Conservation (phyloP, 2,329 filamentous ascomycete species). For the Chaetomium olivaceum region DNA sequence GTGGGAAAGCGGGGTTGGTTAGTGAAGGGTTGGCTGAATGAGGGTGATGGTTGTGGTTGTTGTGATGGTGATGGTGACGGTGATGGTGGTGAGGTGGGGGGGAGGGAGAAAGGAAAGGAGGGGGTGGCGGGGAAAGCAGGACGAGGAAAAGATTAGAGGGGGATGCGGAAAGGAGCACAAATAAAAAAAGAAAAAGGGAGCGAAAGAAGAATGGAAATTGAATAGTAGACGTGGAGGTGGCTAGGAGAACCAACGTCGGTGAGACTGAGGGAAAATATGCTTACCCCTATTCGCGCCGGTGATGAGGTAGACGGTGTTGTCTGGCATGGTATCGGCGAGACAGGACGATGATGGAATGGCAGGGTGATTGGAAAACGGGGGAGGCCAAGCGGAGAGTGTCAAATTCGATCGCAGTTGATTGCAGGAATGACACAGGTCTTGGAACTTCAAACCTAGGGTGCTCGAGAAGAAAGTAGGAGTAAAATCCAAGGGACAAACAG, state of each 20-base stretch:
- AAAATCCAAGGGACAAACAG: conserved; percentile 9
- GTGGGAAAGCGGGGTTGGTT: not conserved
- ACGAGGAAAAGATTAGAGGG: not conserved
- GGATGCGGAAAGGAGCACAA: not conserved
- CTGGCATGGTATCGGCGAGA: conserved; percentile 26
- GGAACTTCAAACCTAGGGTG: not conserved
- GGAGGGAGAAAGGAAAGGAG: not conserved
- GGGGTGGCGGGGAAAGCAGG: not conserved
- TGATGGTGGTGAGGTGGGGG: no score
- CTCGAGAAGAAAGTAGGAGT: not conserved
- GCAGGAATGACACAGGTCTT: not conserved
- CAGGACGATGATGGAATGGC: not conserved
- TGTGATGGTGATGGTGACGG: no score
- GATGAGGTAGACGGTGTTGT: conserved; percentile 36
- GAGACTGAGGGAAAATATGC: not conserved
- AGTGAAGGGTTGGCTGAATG: not conserved
- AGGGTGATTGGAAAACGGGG: not conserved
- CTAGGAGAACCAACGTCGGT: not conserved
- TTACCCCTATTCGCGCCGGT: conserved; percentile 38
- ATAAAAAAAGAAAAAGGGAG: not conserved
- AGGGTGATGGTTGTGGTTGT: no score
- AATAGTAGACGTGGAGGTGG: not conserved
- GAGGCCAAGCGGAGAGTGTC: not conserved
- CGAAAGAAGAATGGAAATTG: not conserved
- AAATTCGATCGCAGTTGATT: not conserved